Base-by-base conservation (phyloP, 257 asterid species). In the Agastache rugosa region DNA sequence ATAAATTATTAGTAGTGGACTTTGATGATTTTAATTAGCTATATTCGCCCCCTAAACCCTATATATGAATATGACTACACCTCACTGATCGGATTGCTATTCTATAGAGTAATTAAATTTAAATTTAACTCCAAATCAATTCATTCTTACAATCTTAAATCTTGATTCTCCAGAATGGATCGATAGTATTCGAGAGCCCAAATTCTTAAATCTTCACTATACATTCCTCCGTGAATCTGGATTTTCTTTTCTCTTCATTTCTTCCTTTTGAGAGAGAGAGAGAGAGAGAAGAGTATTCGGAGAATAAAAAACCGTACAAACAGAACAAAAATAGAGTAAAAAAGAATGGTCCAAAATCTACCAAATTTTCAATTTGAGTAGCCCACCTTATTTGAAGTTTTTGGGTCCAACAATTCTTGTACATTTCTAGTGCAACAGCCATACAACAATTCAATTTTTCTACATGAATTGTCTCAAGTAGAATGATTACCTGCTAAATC, bases 401-500 rank as follows among this genome's bases (percentile, higher is more conserved):
- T 51, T 6, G 12, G 59, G 11, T 19, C 20, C 15, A 54, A 54
- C 25, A 51, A 3, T 51, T 20, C 60, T 54, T 22, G 62, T 22
- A 22, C 15, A 54, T 9, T 15, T 48, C 20, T 16, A n/a, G 61
- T 20, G 31, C 34, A 54, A 48, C 45, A 25, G 11, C 35, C 70
- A 27, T 17, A 12, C 14, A 6, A 34, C n/a, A 35, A 34, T 22
- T 20, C 10, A 55, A 12, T 20, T 37, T 37, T 39, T n/a, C 69
- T 37, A 19, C 69, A 63, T 7, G 10, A 48, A 12, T 11, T 10
- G 29, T 48, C 19, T 48, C 55, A 48, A 15, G 55, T 16, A 4
- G 54, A 47, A 62, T 19, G 67, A 59, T 44, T 8, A 54, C 29
- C 42, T 29, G 63, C 50, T 14, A 64, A 64, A 8, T 62, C 71